phyloP scores from a whole-genome alignment of 2,329 filamentous ascomycete species.

The Colletotrichum higginsianum region DNA sequence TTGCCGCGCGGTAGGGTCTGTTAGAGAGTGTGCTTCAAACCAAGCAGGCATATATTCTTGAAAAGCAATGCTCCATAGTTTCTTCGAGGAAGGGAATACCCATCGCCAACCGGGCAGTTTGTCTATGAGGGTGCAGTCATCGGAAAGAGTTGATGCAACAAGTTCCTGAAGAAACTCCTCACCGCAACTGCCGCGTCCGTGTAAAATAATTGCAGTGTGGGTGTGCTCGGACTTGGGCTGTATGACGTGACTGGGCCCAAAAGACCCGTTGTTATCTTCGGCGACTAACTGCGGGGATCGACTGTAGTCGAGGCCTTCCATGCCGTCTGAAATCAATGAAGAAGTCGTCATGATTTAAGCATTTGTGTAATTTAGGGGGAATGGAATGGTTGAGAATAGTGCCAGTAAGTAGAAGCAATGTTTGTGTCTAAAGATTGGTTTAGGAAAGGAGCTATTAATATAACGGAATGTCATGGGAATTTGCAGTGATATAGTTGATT shows the following conservation, averaged over 20 bases:
- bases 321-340: too few relatives aligned
- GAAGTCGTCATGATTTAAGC: too few relatives aligned
- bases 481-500: too few relatives aligned
- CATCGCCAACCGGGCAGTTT: constrained; percentile 55
- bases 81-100: constrained; percentile 61
- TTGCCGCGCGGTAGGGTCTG: constrained; percentile 51
- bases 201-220: constrained; percentile 63
- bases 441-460: too few relatives aligned
- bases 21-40: constrained; percentile 63
- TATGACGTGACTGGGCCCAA: not conserved
- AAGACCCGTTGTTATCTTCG: too few relatives aligned
- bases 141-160: constrained; percentile 54
- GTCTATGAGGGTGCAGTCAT: constrained; percentile 46
- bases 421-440: too few relatives aligned
- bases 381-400: too few relatives aligned
- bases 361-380: too few relatives aligned
- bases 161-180: constrained; percentile 63
- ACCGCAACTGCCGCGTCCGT: constrained; percentile 63
- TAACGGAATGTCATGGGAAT: too few relatives aligned
- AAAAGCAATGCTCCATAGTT: constrained; percentile 56
- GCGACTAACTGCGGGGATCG: too few relatives aligned
- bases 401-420: too few relatives aligned
- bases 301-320: too few relatives aligned
- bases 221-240: constrained; percentile 53
- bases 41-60: constrained; percentile 57